Conservation (phyloP, 768 basidiomycete species). For the Lactarius vividus region DNA sequence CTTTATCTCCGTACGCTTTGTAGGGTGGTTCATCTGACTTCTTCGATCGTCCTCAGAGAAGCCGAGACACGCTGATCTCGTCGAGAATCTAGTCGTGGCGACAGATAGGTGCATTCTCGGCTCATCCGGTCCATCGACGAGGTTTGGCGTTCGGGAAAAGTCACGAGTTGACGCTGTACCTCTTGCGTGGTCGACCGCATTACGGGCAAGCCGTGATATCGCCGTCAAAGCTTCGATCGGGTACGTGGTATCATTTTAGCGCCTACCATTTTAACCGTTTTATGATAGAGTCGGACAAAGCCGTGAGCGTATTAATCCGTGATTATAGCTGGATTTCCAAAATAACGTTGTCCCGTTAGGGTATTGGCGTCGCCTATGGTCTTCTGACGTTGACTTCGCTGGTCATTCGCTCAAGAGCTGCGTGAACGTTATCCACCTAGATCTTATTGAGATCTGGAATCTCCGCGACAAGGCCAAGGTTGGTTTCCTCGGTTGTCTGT, state of each 20-base stretch:
- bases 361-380: slow-evolving; percentile 10
- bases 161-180: background rate
- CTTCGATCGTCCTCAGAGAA: background rate
- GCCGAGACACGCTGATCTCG: background rate
- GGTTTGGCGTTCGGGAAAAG: background rate
- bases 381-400: background rate
- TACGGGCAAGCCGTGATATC: background rate
- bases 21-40: background rate
- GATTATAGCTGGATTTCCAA: background rate
- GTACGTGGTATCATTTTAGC: background rate
- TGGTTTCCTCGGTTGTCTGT: background rate
- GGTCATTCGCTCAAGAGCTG: background rate
- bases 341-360: background rate
- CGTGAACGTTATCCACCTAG: background rate
- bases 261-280: background rate
- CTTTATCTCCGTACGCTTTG: background rate
- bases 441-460: slow-evolving; percentile 16
- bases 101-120: background rate
- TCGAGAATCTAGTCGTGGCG: background rate
- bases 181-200: slow-evolving; percentile 9
- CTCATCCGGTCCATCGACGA: background rate
- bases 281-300: slow-evolving; percentile 3
- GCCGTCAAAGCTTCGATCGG: slow-evolving; percentile 6
- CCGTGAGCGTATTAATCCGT: background rate
- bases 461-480: background rate